Evolutionary conservation across 2,329 filamentous ascomycete genomes (phyloP).

Genomic region (Pseudonectria foliicola): DNA sequence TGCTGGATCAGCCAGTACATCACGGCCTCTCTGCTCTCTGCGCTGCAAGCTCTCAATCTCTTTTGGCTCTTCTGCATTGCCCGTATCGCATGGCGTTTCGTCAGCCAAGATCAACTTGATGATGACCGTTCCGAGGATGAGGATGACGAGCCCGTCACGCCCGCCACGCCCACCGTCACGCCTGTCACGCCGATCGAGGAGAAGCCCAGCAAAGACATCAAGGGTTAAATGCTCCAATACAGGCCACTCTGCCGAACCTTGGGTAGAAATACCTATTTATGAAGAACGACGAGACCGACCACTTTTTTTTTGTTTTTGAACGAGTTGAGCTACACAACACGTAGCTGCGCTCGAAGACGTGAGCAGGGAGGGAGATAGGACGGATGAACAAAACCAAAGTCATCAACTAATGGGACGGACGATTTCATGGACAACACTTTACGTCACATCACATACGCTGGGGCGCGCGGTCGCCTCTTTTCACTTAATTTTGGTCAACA

Average conservation of each 20-base stretch:
- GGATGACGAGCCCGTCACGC: constrained; percentile 40
- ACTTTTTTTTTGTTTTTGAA: too few species aligned
- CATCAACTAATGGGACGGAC: too few species aligned
- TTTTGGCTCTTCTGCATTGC: constrained; percentile 78
- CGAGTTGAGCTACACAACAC: too few species aligned
- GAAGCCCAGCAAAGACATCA: constrained; percentile 7
- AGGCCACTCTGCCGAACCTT: background rate
- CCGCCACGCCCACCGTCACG: constrained; percentile 4
- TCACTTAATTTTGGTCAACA: too few species aligned
- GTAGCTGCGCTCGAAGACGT: too few species aligned
- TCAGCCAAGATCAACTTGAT: constrained; percentile 51
- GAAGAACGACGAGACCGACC: too few species aligned
- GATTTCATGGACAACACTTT: too few species aligned
- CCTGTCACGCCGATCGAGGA: constrained; percentile 17
- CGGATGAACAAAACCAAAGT: too few species aligned
- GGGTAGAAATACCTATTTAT: too few species aligned
- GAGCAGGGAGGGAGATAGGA: too few species aligned
- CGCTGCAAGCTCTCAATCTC: constrained; percentile 67
- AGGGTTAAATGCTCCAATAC: constrained; percentile 9
- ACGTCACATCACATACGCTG: too few species aligned
- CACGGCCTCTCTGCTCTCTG: constrained; percentile 55
- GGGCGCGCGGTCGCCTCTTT: too few species aligned
- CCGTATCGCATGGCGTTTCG: constrained; percentile 65
- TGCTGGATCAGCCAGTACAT: constrained; percentile 63
- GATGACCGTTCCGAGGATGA: constrained; percentile 68